Conservation (phyloP, 352 stramenopile species). For the Plasmopara viticola region DNA sequence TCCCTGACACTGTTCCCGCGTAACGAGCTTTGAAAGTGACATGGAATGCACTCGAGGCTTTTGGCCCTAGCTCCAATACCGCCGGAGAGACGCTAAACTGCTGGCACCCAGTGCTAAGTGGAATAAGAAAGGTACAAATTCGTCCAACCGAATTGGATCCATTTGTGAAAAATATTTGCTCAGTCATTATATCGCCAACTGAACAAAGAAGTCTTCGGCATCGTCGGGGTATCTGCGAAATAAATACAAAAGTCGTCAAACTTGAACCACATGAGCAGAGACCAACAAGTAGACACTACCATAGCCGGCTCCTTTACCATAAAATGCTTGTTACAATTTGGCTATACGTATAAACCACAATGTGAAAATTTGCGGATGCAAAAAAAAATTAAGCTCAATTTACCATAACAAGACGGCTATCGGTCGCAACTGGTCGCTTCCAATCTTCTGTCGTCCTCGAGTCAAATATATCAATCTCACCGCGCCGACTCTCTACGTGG, state of each 20-base stretch:
- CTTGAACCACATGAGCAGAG: neutral
- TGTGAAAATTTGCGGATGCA: slow-evolving; percentile 3
- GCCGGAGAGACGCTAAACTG: slow-evolving; percentile 75
- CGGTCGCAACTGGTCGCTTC: slow-evolving; percentile 5
- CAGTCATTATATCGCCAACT: slow-evolving; percentile 61
- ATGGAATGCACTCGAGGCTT: slow-evolving; percentile 54
- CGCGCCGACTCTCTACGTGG: slow-evolving; percentile 1
- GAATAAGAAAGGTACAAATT: slow-evolving; percentile 73
- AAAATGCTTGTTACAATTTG: slow-evolving; percentile 20
- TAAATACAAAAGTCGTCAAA: slow-evolving; percentile 3
- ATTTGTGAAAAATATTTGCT: slow-evolving; percentile 76
- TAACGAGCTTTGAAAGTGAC: slow-evolving; percentile 59
- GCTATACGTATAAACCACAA: slow-evolving; percentile 7
- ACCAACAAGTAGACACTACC: slow-evolving; percentile 7
- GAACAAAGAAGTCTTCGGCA: slow-evolving; percentile 67
- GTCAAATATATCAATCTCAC: slow-evolving; percentile 4
- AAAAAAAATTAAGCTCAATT: neutral
- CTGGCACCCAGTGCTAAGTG: slow-evolving; percentile 78
- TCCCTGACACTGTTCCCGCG: slow-evolving; percentile 57
- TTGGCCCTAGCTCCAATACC: slow-evolving; percentile 62
- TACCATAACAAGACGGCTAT: slow-evolving; percentile 19
- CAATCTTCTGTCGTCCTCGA: slow-evolving; percentile 3
- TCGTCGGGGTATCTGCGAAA: slow-evolving; percentile 39
- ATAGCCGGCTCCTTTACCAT: slow-evolving; percentile 23
- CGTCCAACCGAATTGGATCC: slow-evolving; percentile 42